Evolutionary conservation across 805 yeast genomes (phyloP).

Genomic region (Pichia phayaonensis): DNA sequence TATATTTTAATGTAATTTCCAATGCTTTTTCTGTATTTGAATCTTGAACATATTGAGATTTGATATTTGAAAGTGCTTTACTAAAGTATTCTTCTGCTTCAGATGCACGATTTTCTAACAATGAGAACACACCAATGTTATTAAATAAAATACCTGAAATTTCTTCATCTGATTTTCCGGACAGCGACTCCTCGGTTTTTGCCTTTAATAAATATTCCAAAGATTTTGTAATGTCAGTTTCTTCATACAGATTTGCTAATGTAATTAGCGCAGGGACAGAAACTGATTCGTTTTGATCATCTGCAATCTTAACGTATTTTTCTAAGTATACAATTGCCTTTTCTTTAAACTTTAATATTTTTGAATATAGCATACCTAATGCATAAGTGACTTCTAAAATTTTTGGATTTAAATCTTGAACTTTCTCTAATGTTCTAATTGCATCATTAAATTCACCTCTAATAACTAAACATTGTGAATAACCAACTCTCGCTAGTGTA

Average conservation of each 20-base stretch:
- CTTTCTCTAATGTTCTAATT: slow-evolving; percentile 70
- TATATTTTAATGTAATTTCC: slow-evolving; percentile 49
- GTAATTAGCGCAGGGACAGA: slow-evolving; percentile 58
- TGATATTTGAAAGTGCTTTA: slow-evolving; percentile 32
- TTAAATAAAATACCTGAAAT: slow-evolving; percentile 58
- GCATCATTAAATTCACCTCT: slow-evolving; percentile 78
- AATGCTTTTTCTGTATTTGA: slow-evolving; percentile 21
- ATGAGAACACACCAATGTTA: slow-evolving; percentile 79
- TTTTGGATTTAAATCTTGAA: slow-evolving; percentile 58
- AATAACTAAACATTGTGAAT: slow-evolving; percentile 75
- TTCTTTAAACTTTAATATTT: slow-evolving; percentile 27
- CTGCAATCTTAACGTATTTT: slow-evolving; percentile 57
- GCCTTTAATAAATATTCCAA: slow-evolving; percentile 42
- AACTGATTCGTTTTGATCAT: slow-evolving; percentile 50
- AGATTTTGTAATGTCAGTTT: slow-evolving; percentile 57
- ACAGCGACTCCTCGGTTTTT: slow-evolving; percentile 40
- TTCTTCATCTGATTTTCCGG: slow-evolving; percentile 34
- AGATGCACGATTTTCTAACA: slow-evolving; percentile 35
- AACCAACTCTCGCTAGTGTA: slow-evolving; percentile 66
- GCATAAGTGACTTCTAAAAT: slow-evolving; percentile 68
- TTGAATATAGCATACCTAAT: slow-evolving; percentile 67
- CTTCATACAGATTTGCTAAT: slow-evolving; percentile 64
- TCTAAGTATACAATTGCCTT: slow-evolving; percentile 63
- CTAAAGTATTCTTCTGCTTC: slow-evolving; percentile 51
- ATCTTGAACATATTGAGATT: slow-evolving; percentile 12